A percentile compares a stretch with the other conserved stretches of the same genome.
Evolutionary conservation across 352 stramenopile species (phyloP).

Genomic region (Phytopythium cucurbitacearum): DNA sequence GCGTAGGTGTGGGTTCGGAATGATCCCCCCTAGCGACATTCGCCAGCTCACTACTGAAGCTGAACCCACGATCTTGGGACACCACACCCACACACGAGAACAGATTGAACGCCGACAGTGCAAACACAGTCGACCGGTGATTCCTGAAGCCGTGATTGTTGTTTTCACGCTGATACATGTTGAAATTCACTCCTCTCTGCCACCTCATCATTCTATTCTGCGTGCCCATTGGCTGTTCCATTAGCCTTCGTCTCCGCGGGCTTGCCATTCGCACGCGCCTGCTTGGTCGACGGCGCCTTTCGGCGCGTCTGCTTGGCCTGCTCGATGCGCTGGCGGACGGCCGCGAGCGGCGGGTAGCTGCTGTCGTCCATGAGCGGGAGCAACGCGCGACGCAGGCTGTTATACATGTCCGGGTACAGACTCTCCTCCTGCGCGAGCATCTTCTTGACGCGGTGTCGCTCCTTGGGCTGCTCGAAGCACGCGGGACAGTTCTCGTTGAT

Average conservation of each 20-base stretch:
- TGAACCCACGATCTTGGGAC: no score
- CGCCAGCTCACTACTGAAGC: no score
- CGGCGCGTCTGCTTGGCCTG: constrained; percentile 43
- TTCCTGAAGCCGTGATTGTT: no score
- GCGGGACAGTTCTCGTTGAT: constrained; percentile 99
- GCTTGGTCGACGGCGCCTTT: constrained; percentile 28
- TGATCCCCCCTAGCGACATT: no score
- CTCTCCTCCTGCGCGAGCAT: constrained; percentile 94
- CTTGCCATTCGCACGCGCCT: constrained; percentile 3
- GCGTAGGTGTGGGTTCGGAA: no score
- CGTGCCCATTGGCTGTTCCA: not conserved
- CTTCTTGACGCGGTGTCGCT: constrained; percentile 97
- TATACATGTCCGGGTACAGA: constrained; percentile 88
- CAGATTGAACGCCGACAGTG: no score
- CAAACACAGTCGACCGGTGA: no score
- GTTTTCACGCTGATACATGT: no score
- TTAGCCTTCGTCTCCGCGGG: constrained; percentile 8
- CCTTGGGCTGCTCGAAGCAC: constrained; percentile 98
- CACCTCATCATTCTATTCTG: not conserved
- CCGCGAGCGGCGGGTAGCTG: constrained; percentile 58
- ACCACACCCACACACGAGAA: no score
- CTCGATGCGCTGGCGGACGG: constrained; percentile 47
- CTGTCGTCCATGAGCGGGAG: constrained; percentile 80
- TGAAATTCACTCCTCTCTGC: no score
- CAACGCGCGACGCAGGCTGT: constrained; percentile 57